phyloP scores from a whole-genome alignment of 208 protist species.

The Leishmania tropica region DNA sequence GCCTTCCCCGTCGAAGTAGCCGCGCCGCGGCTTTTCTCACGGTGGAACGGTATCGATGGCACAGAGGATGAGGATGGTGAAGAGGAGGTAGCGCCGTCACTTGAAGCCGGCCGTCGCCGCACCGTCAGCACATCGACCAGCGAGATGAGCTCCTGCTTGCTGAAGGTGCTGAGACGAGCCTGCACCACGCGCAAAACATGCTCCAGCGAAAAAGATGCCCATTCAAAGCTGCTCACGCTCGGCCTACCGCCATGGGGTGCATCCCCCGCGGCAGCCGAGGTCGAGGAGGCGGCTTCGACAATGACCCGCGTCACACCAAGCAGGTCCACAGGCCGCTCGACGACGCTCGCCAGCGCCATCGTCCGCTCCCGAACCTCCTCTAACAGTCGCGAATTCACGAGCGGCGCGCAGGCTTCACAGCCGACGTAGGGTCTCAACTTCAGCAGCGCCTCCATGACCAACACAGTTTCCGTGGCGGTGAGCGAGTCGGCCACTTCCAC shows the following conservation, averaged over 20 bases:
- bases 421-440: constrained; percentile 39
- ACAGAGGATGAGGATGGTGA: neutral
- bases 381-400: constrained; percentile 31
- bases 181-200: constrained; percentile 35
- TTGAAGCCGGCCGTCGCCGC: constrained; percentile 6
- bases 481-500: constrained; percentile 37
- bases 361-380: constrained; percentile 47
- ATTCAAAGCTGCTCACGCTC: neutral
- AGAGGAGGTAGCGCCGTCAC: neutral
- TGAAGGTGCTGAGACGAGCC: constrained; percentile 43
- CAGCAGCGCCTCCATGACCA: constrained; percentile 61
- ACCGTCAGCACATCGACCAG: constrained; percentile 60
- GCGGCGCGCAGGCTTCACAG: neutral
- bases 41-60: neutral
- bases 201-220: constrained; percentile 25
- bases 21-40: neutral
- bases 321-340: constrained; percentile 56
- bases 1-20: neutral
- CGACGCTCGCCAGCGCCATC: constrained; percentile 38
- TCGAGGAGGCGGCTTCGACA: constrained; percentile 30
- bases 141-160: constrained; percentile 53
- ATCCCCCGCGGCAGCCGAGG: neutral
- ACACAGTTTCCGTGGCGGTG: constrained; percentile 44
- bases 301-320: constrained; percentile 47
- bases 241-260: constrained; percentile 1